Base-by-base conservation (phyloP, 176 grass and related monocot genomes). In the Paspalum vaginatum region DNA sequence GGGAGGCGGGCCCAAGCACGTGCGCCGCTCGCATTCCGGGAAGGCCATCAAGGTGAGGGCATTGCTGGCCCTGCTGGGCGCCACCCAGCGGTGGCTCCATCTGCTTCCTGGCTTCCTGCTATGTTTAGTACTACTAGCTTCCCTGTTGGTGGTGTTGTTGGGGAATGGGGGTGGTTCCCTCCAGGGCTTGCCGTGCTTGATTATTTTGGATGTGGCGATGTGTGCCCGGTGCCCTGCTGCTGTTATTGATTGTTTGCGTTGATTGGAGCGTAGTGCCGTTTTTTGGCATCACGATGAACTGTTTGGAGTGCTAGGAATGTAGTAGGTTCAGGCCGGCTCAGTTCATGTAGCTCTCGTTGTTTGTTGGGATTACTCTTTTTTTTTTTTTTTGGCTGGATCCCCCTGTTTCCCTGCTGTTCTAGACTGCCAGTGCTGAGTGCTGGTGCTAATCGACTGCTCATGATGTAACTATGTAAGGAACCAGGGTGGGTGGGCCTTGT, bases 41-140 rank as follows among this genome's bases (percentile, higher is more conserved):
- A 99, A 99, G 79, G 51, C 86, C 57, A 75, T 93, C 51, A 94
- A 92, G 83, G 92, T 95, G 81, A 99, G n/a, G n/a, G 16, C n/a
- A n/a, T n/a, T n/a, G n/a, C n/a, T n/a, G n/a, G n/a, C 40, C 6
- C 40, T 39, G 68, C 24, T 27, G 52, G 20, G 25, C n/a, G 62
- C 63, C 11, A 7, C 7, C 42, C 42, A 43, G n/a, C 15, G 44
- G 15, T 83, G 39, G 47, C 58, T 79, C 11, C 66, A 89, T 89
- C 87, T 81, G 8, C 56, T 4, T n/a, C n/a, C n/a, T n/a, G n/a
- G n/a, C n/a, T n/a, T n/a, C 25, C 2, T 85, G 49, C 79, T 47
- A 3, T 72, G 61, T 45, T 89, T 83, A 79, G 17, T 42, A n/a
- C 32, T 20, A 0, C 10, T 85, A 41, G 61, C 27, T 84, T 60